Conservation (phyloP, 345 rosid species). For the Eucalyptus globulus region DNA sequence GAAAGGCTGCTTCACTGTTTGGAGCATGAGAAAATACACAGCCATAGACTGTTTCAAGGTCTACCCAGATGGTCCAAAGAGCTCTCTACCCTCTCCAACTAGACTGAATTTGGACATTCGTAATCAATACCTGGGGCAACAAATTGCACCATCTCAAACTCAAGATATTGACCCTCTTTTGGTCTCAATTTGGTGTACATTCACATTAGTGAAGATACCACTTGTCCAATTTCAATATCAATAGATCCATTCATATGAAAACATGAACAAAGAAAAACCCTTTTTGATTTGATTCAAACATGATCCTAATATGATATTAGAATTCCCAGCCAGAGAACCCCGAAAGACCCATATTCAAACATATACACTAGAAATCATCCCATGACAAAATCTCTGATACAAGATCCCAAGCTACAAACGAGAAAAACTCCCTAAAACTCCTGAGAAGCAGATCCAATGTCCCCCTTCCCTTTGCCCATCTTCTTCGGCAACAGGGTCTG, state of each 20-base stretch:
- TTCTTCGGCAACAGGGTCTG: conserved; percentile 60
- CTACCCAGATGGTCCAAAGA: neutral
- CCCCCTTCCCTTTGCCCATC: conserved; percentile 38
- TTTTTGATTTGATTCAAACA: neutral
- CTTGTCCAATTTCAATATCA: neutral
- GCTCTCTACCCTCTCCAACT: neutral
- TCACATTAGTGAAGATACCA: neutral
- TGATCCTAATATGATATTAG: neutral
- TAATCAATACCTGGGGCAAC: neutral
- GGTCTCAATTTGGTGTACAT: neutral
- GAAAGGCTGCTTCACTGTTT: neutral
- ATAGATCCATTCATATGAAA: neutral
- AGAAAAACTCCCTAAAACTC: conserved; percentile 17
- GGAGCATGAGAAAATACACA: neutral
- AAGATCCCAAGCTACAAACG: neutral
- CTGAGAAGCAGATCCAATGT: conserved; percentile 63
- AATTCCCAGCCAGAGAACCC: neutral
- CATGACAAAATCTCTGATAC: neutral
- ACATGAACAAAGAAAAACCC: neutral
- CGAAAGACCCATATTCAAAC: neutral
- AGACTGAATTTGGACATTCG: neutral
- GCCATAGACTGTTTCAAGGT: neutral
- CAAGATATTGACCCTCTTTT: neutral
- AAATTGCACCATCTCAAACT: neutral
- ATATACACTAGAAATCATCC: neutral